Percentiles rank a stretch among this genome's conserved stretches.
Evolutionary conservation across 163 green algal species (phyloP).

Genomic region (Scenedesmus sp.): DNA sequence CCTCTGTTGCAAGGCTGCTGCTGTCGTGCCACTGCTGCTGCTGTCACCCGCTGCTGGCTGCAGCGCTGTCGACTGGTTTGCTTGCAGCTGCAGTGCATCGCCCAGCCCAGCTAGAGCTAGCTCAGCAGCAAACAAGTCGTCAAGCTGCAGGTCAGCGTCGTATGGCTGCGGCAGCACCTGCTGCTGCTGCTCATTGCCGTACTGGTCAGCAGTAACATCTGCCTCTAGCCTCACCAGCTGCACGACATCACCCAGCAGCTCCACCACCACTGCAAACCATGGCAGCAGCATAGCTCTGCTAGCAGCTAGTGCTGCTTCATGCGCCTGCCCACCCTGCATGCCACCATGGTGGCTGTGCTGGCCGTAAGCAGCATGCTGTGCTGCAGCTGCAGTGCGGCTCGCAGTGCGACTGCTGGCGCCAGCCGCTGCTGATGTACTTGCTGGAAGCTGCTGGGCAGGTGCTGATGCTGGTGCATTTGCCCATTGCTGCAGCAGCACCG

Average conservation of each 20-base stretch:
- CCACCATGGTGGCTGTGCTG: slow-evolving; percentile 12
- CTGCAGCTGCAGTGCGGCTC: background rate
- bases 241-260: slow-evolving; percentile 35
- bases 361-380: background rate
- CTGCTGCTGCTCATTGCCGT: slow-evolving; percentile 12
- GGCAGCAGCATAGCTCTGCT: slow-evolving; percentile 8
- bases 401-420: background rate
- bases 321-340: background rate
- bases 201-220: background rate
- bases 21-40: background rate
- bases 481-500: slow-evolving; percentile 21
- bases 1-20: background rate
- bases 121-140: background rate
- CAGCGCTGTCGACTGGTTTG: background rate
- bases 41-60: background rate
- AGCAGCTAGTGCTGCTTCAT: background rate
- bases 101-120: background rate
- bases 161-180: background rate
- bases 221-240: slow-evolving; percentile 12
- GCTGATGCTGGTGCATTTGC: background rate
- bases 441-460: background rate
- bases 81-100: background rate
- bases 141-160: background rate
- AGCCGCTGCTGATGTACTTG: background rate
- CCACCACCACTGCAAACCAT: slow-evolving; percentile 34